These are phyloP conservation scores for Heliocybe sulcata DNA, from an alignment of 1,284 basidiomycete species.

Conservation along the genomic window DNA sequence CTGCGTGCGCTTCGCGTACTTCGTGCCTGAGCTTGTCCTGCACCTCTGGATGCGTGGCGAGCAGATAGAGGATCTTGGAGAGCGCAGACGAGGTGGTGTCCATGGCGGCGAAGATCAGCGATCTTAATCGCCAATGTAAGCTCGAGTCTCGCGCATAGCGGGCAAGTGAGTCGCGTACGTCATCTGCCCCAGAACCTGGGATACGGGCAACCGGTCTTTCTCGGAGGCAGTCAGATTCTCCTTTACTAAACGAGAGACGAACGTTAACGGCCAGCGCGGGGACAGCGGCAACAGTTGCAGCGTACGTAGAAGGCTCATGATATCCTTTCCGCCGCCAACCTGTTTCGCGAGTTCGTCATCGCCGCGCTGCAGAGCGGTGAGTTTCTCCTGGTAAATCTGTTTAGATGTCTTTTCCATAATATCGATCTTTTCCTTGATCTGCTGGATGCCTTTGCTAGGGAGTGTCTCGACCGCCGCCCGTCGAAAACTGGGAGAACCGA, in stretches of 20 bases:
- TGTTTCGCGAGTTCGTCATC: conserved; percentile 11
- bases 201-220: conserved; percentile 20
- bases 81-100: conserved; percentile 16
- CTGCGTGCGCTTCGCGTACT: conserved; percentile 9
- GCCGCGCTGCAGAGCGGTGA: conserved; percentile 2
- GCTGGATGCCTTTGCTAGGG: neutral
- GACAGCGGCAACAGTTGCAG: neutral
- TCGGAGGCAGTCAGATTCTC: conserved; percentile 19
- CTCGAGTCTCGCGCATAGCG: neutral
- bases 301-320: conserved; percentile 17
- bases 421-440: neutral
- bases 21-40: conserved; percentile 14
- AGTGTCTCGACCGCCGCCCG: neutral
- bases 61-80: conserved; percentile 12
- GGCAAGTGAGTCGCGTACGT: conserved; percentile 13
- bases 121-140: conserved; percentile 2
- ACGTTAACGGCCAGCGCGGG: neutral
- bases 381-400: neutral
- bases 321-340: conserved; percentile 17
- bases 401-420: neutral
- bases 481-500: neutral
- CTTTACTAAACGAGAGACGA: conserved; percentile 14
- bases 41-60: conserved; percentile 11
- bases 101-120: conserved; percentile 14
- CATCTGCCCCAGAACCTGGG: conserved; percentile 24